A percentile compares a stretch with the other conserved stretches of the same genome.
Conservation (phyloP, 2,329 filamentous ascomycete species). For the Phialophora macrospora region DNA sequence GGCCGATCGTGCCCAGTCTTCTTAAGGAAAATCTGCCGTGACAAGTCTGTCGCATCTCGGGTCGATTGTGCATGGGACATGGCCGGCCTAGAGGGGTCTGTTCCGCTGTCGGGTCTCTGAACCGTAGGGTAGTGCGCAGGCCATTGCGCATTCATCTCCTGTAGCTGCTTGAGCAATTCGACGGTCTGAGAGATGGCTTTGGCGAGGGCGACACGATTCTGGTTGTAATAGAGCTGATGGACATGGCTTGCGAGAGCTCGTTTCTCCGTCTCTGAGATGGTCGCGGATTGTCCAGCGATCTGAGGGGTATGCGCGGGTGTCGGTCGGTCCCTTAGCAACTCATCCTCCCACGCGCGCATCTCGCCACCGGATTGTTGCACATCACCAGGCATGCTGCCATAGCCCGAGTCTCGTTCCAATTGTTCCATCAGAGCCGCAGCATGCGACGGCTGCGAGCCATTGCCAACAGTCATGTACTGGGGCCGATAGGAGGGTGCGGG, state of each 20-base stretch:
- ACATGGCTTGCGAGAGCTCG: constrained; percentile 78
- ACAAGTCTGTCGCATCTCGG: constrained; percentile 41
- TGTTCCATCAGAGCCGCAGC: constrained; percentile 79
- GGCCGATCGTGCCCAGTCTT: constrained; percentile 47
- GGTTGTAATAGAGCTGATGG: constrained; percentile 79
- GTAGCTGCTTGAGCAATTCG: constrained; percentile 79
- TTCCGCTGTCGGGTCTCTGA: constrained; percentile 60
- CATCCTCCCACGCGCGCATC: constrained; percentile 59
- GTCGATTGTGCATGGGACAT: constrained; percentile 47
- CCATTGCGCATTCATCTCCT: constrained; percentile 89
- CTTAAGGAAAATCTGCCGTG: constrained; percentile 40
- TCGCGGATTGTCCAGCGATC: constrained; percentile 54
- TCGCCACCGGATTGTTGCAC: constrained; percentile 53
- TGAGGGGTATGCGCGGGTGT: constrained; percentile 62
- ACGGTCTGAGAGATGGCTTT: constrained; percentile 86
- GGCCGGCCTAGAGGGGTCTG: constrained; percentile 43
- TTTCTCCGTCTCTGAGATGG: constrained; percentile 65
- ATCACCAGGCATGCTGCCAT: constrained; percentile 77
- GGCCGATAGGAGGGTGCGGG: constrained; percentile 48
- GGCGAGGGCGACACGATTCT: constrained; percentile 83
- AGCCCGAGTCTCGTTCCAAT: constrained; percentile 87
- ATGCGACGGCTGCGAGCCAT: constrained; percentile 78
- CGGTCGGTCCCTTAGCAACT: constrained; percentile 62
- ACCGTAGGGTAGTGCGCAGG: constrained; percentile 93
- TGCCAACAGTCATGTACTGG: constrained; percentile 86